Base-by-base conservation (phyloP, 2,329 filamentous ascomycete genomes). In the Didymella sp. region DNA sequence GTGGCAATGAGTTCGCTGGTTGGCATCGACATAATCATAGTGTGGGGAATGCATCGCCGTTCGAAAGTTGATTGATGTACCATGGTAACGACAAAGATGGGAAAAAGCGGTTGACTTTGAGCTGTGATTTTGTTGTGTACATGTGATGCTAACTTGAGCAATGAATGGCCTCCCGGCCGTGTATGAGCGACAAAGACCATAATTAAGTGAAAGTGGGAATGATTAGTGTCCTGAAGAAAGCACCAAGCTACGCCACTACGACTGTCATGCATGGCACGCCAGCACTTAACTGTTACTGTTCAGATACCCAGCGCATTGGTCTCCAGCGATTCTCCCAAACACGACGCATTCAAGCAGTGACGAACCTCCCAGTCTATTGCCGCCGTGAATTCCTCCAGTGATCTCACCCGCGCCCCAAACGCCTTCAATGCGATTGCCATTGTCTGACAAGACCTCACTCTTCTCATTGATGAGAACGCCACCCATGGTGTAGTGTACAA, bases 401-500 rank as follows among this genome's bases (percentile, higher is more conserved):
- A 88, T 81, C 75, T 89, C 87, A 0, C 87, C 87, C 0, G 86
- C 86, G 0, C 82, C 85, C 82, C 85, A 88, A 0, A 89, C 63
- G 0, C 86, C 86, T 3, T 77, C 67, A 30, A 89, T 83, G 0
- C 79, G 79, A 28, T 69, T 69, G 12, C 78, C 69, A 2, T 74
- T 67, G 7, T 68, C 67, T 6, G 76, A 72, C 12, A 89, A 64
- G 0, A 88, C 81, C 59, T 83, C 80, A 1, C 80, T 79, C 41
- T 79, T 75, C 6, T 81, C 75, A 62, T 85, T 83, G 61, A 88
- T 85, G 2, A 82, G 76, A 0, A 82, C 85, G 0, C 86, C 86
- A 4, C 86, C 86, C 86, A 89, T 89, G 1, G 86, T 88, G 63
- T 88, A 89, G 65, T 89, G 86, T 2, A 85, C 79, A 0, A 88